These are phyloP conservation scores for Fusarium sp. DNA, from an alignment of 2,329 filamentous ascomycete species.

Conservation along the genomic window DNA sequence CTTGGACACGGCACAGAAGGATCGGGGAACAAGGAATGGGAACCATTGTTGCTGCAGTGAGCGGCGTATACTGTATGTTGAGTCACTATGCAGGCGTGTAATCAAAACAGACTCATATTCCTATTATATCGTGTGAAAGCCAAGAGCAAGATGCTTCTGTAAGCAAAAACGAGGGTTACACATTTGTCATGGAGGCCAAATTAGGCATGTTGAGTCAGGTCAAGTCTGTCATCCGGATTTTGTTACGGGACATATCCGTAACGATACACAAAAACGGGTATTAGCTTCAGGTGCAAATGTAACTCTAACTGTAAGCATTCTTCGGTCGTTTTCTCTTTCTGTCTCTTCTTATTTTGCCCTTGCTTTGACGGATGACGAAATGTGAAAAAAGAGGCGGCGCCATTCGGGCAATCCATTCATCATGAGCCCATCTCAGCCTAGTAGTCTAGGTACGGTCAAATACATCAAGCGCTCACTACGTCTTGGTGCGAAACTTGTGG, in stretches of 20 bases:
- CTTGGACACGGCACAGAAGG: neutral
- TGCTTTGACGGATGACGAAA: constrained; percentile 27
- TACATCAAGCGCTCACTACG: constrained; percentile 9
- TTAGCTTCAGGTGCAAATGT: constrained; percentile 3
- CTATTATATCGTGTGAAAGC: neutral
- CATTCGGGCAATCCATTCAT: constrained; percentile 20
- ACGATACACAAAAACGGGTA: constrained; percentile 6
- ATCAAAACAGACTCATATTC: constrained; percentile 5
- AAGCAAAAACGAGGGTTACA: constrained; percentile 17
- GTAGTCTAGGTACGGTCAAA: neutral
- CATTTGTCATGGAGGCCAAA: constrained; percentile 34
- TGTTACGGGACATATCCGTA: constrained; percentile 13
- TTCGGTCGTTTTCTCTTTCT: constrained; percentile 16
- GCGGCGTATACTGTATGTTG: constrained; percentile 1
- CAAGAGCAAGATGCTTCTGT: constrained; percentile 9
- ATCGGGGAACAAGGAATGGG: constrained; percentile 3
- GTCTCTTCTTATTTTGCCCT: neutral
- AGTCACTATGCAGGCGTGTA: neutral
- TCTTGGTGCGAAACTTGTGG: neutral
- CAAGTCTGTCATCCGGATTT: neutral
- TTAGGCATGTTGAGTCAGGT: neutral
- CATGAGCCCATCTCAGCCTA: neutral
- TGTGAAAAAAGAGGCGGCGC: constrained; percentile 3
- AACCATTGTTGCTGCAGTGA: constrained; percentile 18
- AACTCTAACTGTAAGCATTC: constrained; percentile 9